These are phyloP conservation scores for Aspergillus sclerotialis DNA, from an alignment of 2,329 filamentous ascomycete genomes.

Conservation along the genomic window DNA sequence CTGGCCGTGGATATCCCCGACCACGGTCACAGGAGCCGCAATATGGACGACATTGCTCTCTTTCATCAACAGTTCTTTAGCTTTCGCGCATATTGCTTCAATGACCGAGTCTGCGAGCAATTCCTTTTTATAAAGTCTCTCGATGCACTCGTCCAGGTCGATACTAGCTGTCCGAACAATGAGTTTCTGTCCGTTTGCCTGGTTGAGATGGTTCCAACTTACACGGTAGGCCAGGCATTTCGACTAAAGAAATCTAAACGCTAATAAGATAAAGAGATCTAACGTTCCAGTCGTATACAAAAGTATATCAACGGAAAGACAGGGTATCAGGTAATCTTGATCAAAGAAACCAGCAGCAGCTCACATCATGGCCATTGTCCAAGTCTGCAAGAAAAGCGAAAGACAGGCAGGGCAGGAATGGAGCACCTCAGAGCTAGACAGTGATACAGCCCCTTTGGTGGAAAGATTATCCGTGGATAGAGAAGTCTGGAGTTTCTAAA, in stretches of 20 bases:
- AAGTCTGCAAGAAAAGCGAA: too few species aligned
- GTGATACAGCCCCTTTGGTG: too few species aligned
- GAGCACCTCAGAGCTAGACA: too few species aligned
- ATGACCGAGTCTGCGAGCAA: slow-evolving; percentile 95
- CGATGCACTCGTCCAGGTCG: slow-evolving; percentile 97
- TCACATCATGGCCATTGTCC: slow-evolving; percentile 25
- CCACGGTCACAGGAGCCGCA: slow-evolving; percentile 87
- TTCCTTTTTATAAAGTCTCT: slow-evolving; percentile 93
- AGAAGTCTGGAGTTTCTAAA: too few species aligned
- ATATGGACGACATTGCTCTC: slow-evolving; percentile 99
- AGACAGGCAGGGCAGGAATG: too few species aligned
- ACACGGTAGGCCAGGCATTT: slow-evolving; percentile 42
- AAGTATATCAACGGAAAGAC: not conserved
- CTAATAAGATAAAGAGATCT: not conserved
- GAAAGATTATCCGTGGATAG: too few species aligned
- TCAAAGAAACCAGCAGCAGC: slow-evolving; percentile 17
- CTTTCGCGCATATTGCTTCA: slow-evolving; percentile 98
- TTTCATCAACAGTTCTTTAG: slow-evolving; percentile 97
- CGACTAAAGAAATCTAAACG: slow-evolving; percentile 6
- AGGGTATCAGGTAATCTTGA: slow-evolving; percentile 6
- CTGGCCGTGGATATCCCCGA: slow-evolving; percentile 97
- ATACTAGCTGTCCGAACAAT: slow-evolving; percentile 64
- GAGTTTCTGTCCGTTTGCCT: slow-evolving; percentile 2
- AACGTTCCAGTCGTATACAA: not conserved
- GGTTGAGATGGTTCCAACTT: slow-evolving; percentile 10